These are phyloP conservation scores for Dispira simplex DNA, from an alignment of 192 early-diverging fungal genomes.

Conservation along the genomic window DNA sequence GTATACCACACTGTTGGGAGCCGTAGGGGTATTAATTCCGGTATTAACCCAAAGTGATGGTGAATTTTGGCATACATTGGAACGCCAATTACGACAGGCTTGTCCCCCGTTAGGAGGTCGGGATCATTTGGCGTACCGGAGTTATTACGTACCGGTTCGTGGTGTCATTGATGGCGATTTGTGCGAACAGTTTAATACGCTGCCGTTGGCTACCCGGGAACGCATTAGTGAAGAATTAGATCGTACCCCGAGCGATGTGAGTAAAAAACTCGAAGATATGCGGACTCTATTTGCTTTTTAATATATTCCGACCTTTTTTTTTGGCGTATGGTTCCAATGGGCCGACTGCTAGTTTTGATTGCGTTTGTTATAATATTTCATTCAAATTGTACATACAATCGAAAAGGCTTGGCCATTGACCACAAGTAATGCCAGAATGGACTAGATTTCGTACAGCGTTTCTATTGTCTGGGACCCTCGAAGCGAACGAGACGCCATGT, in stretches of 20 bases:
- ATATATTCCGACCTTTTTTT: neutral
- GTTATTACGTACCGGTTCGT: constrained; percentile 61
- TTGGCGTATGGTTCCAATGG: too few relatives aligned
- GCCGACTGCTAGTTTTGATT: too few relatives aligned
- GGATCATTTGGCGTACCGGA: constrained; percentile 78
- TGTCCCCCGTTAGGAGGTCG: constrained; percentile 62
- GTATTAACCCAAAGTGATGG: constrained; percentile 80
- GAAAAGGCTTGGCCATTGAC: too few relatives aligned
- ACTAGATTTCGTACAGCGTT: too few relatives aligned
- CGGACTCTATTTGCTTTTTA: constrained; percentile 35
- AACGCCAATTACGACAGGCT: constrained; percentile 72
- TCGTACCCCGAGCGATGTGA: constrained; percentile 63
- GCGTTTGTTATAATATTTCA: too few relatives aligned
- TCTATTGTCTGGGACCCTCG: too few relatives aligned
- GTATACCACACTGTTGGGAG: constrained; percentile 77
- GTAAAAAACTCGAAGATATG: constrained; percentile 92
- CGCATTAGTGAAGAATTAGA: constrained; percentile 80
- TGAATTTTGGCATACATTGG: constrained; percentile 84
- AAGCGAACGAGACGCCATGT: too few relatives aligned
- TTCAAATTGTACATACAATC: too few relatives aligned
- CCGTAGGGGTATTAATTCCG: constrained; percentile 72
- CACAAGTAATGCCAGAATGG: too few relatives aligned
- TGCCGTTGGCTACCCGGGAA: constrained; percentile 56
- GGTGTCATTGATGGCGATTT: constrained; percentile 78
- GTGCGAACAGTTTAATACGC: constrained; percentile 69